Evolutionary conservation across 345 rosid species (phyloP).

Genomic region (Microcos paniculata): DNA sequence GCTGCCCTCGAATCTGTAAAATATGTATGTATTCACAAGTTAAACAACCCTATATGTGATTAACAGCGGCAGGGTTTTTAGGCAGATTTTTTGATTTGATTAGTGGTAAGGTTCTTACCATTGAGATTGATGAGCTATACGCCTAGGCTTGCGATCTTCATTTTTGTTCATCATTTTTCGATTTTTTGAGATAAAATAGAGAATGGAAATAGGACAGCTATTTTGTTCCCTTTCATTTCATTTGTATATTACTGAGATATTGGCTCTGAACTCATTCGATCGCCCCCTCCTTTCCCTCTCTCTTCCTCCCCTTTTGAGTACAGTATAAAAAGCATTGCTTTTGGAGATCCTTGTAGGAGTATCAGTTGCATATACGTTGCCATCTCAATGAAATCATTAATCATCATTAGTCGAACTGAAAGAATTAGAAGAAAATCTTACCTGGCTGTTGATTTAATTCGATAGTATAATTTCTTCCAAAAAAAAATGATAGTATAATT

Average conservation of each 20-base stretch:
- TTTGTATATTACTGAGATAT: neutral
- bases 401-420: no score
- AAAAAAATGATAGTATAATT: no score
- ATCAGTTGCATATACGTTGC: no score
- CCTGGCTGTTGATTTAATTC: no score
- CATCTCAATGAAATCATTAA: no score
- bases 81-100: conserved; percentile 18
- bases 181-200: conserved; percentile 1
- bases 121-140: conserved; percentile 18
- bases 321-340: no score
- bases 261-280: neutral
- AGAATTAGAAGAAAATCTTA: no score
- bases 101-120: conserved; percentile 12
- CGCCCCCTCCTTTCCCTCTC: neutral
- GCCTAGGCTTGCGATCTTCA: conserved; percentile 24
- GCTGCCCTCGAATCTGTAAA: conserved; percentile 9
- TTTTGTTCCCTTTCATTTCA: conserved; percentile 20
- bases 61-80: neutral
- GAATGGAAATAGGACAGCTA: conserved; percentile 9
- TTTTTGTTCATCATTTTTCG: conserved; percentile 16
- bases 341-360: no score
- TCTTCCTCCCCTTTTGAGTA: no score
- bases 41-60: conserved; percentile 10
- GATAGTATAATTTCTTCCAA: no score
- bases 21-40: conserved; percentile 11